Evolutionary conservation across 2,329 filamentous ascomycete species (phyloP).

Genomic region (Mariannaea sp.): DNA sequence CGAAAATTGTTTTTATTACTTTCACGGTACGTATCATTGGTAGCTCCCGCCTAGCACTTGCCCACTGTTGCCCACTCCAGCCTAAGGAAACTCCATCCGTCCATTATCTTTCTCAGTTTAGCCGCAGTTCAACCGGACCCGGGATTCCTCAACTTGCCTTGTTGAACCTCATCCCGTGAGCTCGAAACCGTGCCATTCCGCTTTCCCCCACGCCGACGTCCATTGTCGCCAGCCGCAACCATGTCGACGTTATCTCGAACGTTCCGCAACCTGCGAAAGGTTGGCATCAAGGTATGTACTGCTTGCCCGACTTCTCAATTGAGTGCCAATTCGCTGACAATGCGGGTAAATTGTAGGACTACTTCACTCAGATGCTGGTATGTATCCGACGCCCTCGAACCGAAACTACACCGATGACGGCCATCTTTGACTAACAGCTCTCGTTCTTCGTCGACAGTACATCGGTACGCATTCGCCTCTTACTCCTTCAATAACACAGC

Average conservation of each 20-base stretch:
- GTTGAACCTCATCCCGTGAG: conserved; percentile 17
- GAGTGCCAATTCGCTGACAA: conserved; percentile 24
- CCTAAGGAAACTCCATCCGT: background rate
- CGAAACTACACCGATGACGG: conserved; percentile 17
- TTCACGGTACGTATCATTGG: conserved; percentile 28
- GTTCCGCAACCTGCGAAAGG: conserved; percentile 81
- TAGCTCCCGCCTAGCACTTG: too few relatives aligned
- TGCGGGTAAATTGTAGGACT: conserved; percentile 67
- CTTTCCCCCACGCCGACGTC: conserved; percentile 25
- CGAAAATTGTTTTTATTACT: conserved; percentile 28
- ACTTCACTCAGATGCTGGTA: conserved; percentile 91
- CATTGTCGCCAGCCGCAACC: conserved; percentile 46
- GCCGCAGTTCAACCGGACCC: conserved; percentile 41
- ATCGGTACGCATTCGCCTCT: conserved; percentile 53
- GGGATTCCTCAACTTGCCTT: conserved; percentile 32
- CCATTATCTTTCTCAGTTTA: background rate
- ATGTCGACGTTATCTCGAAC: conserved; percentile 95
- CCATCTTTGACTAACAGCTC: conserved; percentile 33
- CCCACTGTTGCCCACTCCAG: too few relatives aligned
- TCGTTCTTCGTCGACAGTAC: conserved; percentile 49
- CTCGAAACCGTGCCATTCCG: conserved; percentile 15
- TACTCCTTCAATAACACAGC: background rate
- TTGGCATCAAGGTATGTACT: conserved; percentile 78
- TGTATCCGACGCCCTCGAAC: conserved; percentile 46
- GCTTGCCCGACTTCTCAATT: background rate